Evolutionary conservation across 1,284 basidiomycete genomes (phyloP).

Genomic region (Leucoagaricus sp.): DNA sequence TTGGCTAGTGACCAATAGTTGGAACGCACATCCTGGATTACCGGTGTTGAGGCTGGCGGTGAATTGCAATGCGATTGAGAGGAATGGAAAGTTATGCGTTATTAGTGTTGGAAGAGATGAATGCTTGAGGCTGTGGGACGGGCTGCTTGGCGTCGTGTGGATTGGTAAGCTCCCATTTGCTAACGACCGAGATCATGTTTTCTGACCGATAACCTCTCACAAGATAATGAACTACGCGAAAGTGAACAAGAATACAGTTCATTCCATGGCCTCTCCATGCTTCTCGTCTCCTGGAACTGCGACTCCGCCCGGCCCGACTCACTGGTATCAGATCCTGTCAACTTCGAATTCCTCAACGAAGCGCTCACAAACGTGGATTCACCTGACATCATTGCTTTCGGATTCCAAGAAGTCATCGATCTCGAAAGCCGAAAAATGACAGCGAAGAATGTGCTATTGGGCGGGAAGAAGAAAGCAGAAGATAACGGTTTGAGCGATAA

Average conservation of each 20-base stretch:
- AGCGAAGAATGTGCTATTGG: slow-evolving; percentile 86
- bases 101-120: slow-evolving; percentile 82
- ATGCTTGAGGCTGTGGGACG: slow-evolving; percentile 86
- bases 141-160: slow-evolving; percentile 83
- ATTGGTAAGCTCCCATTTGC: slow-evolving; percentile 53
- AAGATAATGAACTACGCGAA: slow-evolving; percentile 76
- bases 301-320: slow-evolving; percentile 85
- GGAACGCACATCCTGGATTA: slow-evolving; percentile 84
- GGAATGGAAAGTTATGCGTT: slow-evolving; percentile 63
- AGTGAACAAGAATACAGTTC: slow-evolving; percentile 79
- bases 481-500: slow-evolving; percentile 64
- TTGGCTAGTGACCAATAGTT: slow-evolving; percentile 88
- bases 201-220: not conserved
- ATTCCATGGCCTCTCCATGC: slow-evolving; percentile 76
- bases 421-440: slow-evolving; percentile 90
- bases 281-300: slow-evolving; percentile 94
- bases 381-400: slow-evolving; percentile 92
- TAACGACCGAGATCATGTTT: too few species aligned
- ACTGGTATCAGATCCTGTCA: slow-evolving; percentile 62
- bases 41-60: slow-evolving; percentile 74
- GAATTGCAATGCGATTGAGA: slow-evolving; percentile 73
- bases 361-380: slow-evolving; percentile 65
- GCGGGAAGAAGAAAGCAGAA: slow-evolving; percentile 61
- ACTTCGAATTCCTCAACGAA: slow-evolving; percentile 73
- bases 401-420: slow-evolving; percentile 95